Evolutionary conservation across 441 rosid species (phyloP), one percentile per base, ranked within the genome.

Genomic region (Erodium moschatum): DNA sequence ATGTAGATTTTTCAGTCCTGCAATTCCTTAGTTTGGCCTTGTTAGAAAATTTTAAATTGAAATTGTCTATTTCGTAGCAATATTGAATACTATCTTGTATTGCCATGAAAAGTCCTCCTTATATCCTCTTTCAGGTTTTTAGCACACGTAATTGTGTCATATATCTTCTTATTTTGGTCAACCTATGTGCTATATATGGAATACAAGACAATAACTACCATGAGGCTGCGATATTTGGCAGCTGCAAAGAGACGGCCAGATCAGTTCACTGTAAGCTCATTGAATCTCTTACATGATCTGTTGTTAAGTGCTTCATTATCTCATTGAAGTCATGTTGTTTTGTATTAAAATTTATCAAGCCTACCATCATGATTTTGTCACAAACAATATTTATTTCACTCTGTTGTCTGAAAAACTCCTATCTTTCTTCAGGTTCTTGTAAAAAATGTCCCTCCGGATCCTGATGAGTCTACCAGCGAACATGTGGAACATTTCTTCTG

Each of bases 141-240:
- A 83, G 81, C 86, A 72, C 99, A 95, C 76, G 85, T 95, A 70
- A 96, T 80, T 54, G 80, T 95, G 80, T 83, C 89, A 78, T 95
- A 87, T 77, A 66, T 87, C 73, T 90, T 95, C 85, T 89, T 96
- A 18, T 4, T 84, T 19, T 95, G 97, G 96, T 85, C 80, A 20
- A 91, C 97, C 78, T 85, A 74, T 84, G 73, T 95, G 87, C 97
- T 95, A 19, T 95, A 91, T 85, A 86, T 84, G 82, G 97, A 95
- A 72, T 95, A 92, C 75, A 87, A 77, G 66, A 80, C 73, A 70
- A 79, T 95, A 9, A 91, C 97, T 42, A 74, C 78, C 33, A 86
- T 95, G 97, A 87, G 99, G 84, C 77, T 92, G 69, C 85, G 66
- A 40, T 95, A 88, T 80, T 76, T 95, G 85, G 92, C 88, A 77